Base-by-base conservation (phyloP, 169 alveolate genomes). In the Neospora caninum region DNA sequence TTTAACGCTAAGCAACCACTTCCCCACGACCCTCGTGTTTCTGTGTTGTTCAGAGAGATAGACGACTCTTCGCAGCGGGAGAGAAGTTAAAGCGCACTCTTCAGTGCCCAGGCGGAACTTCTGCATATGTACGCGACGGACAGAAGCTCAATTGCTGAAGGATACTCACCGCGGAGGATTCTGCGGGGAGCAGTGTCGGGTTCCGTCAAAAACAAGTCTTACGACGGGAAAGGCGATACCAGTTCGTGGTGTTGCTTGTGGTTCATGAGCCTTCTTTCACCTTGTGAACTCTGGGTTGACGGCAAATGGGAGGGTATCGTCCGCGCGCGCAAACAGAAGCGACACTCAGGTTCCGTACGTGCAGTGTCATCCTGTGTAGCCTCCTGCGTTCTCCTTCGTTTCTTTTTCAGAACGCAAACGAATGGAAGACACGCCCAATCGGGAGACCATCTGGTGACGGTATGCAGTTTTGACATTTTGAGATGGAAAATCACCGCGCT, bases 1-100 rank as follows among this genome's bases (percentile, higher is more conserved):
- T n/a, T 49, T 49, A 13, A 49, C 58, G 58, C 13, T 13, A 49
- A 13, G 13, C 58, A 49, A 7, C 22, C 13, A 49, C 22, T 49
- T 49, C 13, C 13, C 13, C 58, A 7, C 20, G 84, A 1, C 84
- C 20, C 42, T 31, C 42, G 27, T 73, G 43, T n/a, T 1, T 73
- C 27, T 73, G 25, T 2, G 1, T 13, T 36, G 84, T n/a, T 73
- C 84, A 73, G 84, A 73, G 84, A 73, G 84, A 73, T 22, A 73
- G 43, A n/a, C 84, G 84, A 31, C n/a, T 73, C 22, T 73, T 34
- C 42, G 84, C 84, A 36, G 84, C 84, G 18, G 84, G 84, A 31
- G 49, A 73, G 84, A 73, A 36, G 42, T n/a, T 73, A n/a, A 31
- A 36, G 84, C 84, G 43, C 42, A 13, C 42, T 41, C 84, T 73